Base-by-base conservation (phyloP, 352 stramenopile genomes). In the Phytophthora colocasiae region DNA sequence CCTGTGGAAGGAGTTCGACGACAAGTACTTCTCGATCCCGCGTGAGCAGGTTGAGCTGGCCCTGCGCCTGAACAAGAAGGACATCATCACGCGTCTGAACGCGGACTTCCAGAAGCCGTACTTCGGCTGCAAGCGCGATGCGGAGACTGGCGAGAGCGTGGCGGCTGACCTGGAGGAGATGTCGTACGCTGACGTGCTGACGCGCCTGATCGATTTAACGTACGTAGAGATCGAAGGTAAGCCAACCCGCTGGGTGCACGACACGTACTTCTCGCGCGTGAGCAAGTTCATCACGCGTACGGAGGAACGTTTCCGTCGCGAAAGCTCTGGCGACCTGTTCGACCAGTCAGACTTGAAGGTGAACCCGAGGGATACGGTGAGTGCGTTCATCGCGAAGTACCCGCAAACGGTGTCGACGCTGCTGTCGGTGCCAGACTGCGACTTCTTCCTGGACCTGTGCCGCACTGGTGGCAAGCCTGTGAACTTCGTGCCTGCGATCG, bases 41-140 rank as follows among this genome's bases (percentile, higher is more conserved):
- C 81, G 81, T 34, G 88, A 92, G 6, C 81, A 96, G 51, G 66
- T 93, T 24, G 83, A 81, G 48, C 58, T 83, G 3, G 81, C 85
- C 2, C 77, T 97, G 19, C 72, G 83, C 10, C 48, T 85, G 4
- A 85, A 93, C 73, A 93, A 92, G 76, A 73, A 90, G 17, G 45
- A 77, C 40, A 95, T 96, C 53, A 92, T 95, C 38, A 67, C 68
- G n/a, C 75, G 77, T 15, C 61, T 97, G 32, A 96, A 97, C 51
- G 69, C 83, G 4, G 87, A 97, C 55, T 97, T 92, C 69, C 90
- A 97, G 70, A 97, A 97, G 72, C 85, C 83, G 31, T 96, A 95
- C 75, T 97, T 97, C 63, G 90, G 90, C 11, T 78, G 73, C 46
- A 87, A 89, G 60, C 52, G 51, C 32, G 66, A 82, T 51, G 68